Conservation (phyloP, 257 asterid species). For the Solanum etuberosum region DNA sequence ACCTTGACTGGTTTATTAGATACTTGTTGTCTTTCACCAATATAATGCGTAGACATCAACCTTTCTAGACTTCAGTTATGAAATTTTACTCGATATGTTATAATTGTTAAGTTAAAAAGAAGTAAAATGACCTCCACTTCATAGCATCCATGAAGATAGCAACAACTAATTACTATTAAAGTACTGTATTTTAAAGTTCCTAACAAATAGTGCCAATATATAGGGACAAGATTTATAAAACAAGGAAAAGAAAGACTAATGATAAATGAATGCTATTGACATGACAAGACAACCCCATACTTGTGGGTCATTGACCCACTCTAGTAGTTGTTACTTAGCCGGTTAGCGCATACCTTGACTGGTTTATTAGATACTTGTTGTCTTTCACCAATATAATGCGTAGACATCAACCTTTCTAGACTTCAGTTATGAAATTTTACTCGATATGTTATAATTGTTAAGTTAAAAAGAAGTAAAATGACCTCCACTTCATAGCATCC, state of each 20-base stretch:
- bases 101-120: background rate
- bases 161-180: background rate
- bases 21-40: background rate
- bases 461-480: too few relatives aligned
- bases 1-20: background rate
- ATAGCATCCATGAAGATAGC: background rate
- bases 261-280: background rate
- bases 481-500: too few relatives aligned
- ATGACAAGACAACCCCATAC: constrained; percentile 18
- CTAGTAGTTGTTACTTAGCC: too few relatives aligned
- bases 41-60: background rate
- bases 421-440: too few relatives aligned
- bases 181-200: constrained; percentile 26
- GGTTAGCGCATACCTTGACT: too few relatives aligned
- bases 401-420: too few relatives aligned
- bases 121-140: background rate
- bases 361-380: too few relatives aligned
- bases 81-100: background rate
- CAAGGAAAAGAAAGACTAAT: background rate
- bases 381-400: too few relatives aligned
- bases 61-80: background rate
- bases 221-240: background rate
- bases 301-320: constrained; percentile 5
- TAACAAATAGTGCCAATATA: background rate
- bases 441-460: too few relatives aligned